Conservation (phyloP, 1,284 basidiomycete genomes). For the Chalciporus sp. region DNA sequence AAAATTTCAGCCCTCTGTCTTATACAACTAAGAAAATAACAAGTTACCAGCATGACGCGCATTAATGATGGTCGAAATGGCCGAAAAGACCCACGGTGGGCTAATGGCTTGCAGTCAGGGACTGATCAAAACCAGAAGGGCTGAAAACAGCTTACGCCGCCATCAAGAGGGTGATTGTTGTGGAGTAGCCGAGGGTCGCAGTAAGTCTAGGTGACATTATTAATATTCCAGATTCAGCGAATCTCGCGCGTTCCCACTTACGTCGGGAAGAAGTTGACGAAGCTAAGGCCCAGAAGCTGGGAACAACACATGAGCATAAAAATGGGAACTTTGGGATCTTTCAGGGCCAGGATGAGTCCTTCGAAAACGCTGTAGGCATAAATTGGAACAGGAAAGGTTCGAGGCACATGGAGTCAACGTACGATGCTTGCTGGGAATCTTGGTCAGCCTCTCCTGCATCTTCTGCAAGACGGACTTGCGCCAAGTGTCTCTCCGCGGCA, state of each 20-base stretch:
- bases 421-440: constrained; percentile 60
- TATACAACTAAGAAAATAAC: neutral
- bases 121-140: constrained; percentile 12
- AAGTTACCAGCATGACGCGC: constrained; percentile 68
- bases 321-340: constrained; percentile 63
- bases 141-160: constrained; percentile 52
- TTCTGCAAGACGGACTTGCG: constrained; percentile 72
- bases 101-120: constrained; percentile 34
- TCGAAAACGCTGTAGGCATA: constrained; percentile 43
- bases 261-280: constrained; percentile 78
- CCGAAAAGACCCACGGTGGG: constrained; percentile 66
- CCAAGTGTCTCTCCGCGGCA: constrained; percentile 61
- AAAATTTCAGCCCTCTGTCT: neutral
- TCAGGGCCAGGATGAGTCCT: constrained; percentile 63
- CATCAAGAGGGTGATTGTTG: constrained; percentile 62
- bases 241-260: constrained; percentile 31
- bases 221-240: neutral
- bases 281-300: constrained; percentile 65
- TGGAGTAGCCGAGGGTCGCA: constrained; percentile 65
- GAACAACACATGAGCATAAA: constrained; percentile 59
- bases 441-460: constrained; percentile 75
- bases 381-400: neutral
- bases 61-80: constrained; percentile 56
- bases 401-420: constrained; percentile 23
- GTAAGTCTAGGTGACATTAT: constrained; percentile 48